Conservation (phyloP, 2,329 filamentous ascomycete species). For the Arthrobotrys sphaeroides region DNA sequence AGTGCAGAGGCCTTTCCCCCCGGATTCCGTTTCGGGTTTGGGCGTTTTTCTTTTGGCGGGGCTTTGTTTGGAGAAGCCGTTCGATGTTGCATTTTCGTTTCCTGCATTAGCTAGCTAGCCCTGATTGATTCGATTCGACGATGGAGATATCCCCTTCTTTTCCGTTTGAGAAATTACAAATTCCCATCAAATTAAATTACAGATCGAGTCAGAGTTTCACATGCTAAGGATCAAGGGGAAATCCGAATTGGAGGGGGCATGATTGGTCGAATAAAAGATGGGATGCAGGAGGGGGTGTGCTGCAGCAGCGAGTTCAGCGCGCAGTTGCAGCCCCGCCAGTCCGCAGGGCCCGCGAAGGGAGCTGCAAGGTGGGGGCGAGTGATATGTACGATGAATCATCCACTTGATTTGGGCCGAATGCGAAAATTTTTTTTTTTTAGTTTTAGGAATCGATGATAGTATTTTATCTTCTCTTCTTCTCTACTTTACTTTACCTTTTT, state of each 20-base stretch:
- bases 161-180: not conserved
- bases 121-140: not conserved
- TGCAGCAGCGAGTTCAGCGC: slow-evolving; percentile 1
- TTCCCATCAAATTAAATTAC: slow-evolving; percentile 15
- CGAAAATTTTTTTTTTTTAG: not conserved
- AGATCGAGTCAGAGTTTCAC: slow-evolving; percentile 39
- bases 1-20: no score
- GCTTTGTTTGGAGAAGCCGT: no score
- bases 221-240: slow-evolving; percentile 9
- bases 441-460: not conserved
- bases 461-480: not conserved
- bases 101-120: not conserved
- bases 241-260: slow-evolving; percentile 3
- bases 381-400: not conserved
- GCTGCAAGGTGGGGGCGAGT: slow-evolving; percentile 1
- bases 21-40: no score
- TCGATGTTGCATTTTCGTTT: not conserved
- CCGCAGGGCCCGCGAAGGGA: not conserved
- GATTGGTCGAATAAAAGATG: slow-evolving; percentile 24
- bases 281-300: slow-evolving; percentile 32
- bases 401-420: not conserved
- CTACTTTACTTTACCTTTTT: not conserved
- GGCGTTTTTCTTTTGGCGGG: slow-evolving; percentile 3
- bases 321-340: slow-evolving; percentile 19
- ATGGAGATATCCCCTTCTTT: slow-evolving; percentile 11